A percentile compares a stretch with the other conserved stretches of the same genome.
Conservation (phyloP, 2,329 filamentous ascomycete genomes). For the Cladorrhinum sp. region DNA sequence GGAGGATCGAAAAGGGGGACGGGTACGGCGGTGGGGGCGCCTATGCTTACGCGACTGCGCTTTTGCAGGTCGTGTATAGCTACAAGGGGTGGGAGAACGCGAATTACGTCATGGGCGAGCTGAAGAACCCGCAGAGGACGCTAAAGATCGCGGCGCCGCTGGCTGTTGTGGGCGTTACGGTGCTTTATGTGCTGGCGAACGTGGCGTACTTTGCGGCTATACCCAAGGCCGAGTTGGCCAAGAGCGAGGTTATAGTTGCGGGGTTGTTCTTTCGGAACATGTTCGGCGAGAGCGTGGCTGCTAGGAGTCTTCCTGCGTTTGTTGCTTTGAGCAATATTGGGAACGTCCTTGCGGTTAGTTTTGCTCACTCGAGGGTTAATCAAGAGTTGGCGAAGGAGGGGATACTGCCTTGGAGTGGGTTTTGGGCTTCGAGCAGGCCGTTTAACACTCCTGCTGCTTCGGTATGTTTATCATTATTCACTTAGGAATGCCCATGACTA, state of each 20-base stretch:
- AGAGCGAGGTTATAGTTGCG: constrained; percentile 61
- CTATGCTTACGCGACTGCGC: constrained; percentile 53
- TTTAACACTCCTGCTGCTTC: constrained; percentile 60
- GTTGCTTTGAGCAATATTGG: constrained; percentile 61
- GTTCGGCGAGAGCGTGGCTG: constrained; percentile 53
- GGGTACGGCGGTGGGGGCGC: constrained; percentile 28
- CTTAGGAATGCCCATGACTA: too few species aligned
- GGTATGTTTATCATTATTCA: too few species aligned
- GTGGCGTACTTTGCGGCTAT: constrained; percentile 65
- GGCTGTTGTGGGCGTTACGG: constrained; percentile 55
- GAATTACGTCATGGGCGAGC: constrained; percentile 58
- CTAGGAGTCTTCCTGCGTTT: constrained; percentile 50
- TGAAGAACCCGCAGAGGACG: constrained; percentile 28
- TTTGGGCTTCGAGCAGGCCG: constrained; percentile 68
- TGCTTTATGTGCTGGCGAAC: constrained; percentile 62
- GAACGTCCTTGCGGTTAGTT: constrained; percentile 60
- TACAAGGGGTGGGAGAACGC: constrained; percentile 60
- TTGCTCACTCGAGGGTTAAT: constrained; percentile 57
- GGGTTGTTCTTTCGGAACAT: constrained; percentile 61
- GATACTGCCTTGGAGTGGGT: constrained; percentile 60
- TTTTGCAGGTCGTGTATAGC: constrained; percentile 58
- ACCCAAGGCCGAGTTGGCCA: constrained; percentile 54
- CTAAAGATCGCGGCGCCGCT: constrained; percentile 57
- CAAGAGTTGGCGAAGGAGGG: constrained; percentile 70
- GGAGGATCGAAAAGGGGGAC: constrained; percentile 38